These are phyloP conservation scores for Oemleria cerasiformis DNA, from an alignment of 306 rosid species.

Conservation along the genomic window DNA sequence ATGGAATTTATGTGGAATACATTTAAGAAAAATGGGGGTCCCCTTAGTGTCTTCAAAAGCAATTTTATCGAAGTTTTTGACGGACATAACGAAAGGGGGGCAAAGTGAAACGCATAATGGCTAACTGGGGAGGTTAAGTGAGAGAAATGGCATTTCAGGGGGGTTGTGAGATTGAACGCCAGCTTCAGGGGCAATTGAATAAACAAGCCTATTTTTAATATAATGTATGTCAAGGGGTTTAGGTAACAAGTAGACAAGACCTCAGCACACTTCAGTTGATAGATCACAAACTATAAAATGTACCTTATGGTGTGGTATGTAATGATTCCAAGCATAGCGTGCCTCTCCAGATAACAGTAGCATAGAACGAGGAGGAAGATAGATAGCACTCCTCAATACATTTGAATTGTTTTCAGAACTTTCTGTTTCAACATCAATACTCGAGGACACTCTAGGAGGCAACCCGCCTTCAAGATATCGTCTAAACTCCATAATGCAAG, in stretches of 20 bases:
- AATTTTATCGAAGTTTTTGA: too few relatives aligned
- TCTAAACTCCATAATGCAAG: conserved; percentile 97
- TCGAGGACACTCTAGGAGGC: conserved; percentile 44
- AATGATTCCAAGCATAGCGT: conserved; percentile 90
- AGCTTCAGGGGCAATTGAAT: too few relatives aligned
- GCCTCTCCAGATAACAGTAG: conserved; percentile 85
- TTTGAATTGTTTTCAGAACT: conserved; percentile 42
- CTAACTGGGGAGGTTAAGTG: too few relatives aligned
- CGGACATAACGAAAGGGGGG: too few relatives aligned
- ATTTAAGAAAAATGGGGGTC: too few relatives aligned
- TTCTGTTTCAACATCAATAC: conserved; percentile 30
- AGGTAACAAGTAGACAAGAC: not conserved
- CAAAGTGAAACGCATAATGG: too few relatives aligned
- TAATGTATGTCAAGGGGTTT: not conserved
- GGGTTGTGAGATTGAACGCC: too few relatives aligned
- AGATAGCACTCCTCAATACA: conserved; percentile 57
- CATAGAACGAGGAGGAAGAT: conserved; percentile 81
- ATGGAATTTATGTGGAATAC: too few relatives aligned
- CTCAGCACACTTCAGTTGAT: not conserved
- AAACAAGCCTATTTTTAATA: too few relatives aligned
- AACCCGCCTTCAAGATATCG: conserved; percentile 46
- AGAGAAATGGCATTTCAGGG: too few relatives aligned
- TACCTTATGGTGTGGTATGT: conserved; percentile 93
- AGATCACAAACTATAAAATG: not conserved
- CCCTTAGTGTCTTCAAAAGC: too few relatives aligned